These are phyloP conservation scores for Voacanga thouarsii DNA, from an alignment of 257 asterid species.

Conservation along the genomic window DNA sequence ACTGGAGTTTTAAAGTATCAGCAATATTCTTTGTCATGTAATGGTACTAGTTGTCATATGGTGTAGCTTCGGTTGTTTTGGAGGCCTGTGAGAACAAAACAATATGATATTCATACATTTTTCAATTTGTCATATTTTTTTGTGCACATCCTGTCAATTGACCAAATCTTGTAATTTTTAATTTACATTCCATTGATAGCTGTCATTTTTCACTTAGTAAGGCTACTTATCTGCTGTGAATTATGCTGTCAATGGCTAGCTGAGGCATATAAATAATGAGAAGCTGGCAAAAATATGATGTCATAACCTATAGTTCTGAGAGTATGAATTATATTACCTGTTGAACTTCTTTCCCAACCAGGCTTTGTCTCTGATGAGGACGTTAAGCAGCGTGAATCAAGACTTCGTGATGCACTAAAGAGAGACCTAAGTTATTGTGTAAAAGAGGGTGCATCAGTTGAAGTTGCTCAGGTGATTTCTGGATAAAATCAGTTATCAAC, in stretches of 20 bases:
- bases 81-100: not conserved
- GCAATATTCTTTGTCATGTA: not conserved
- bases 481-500: not conserved
- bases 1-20: not conserved
- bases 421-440: conserved; percentile 48
- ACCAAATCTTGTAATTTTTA: not conserved
- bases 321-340: not conserved
- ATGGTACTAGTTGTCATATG: not conserved
- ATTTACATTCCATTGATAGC: not conserved
- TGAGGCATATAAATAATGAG: not conserved
- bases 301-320: not conserved
- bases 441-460: conserved; percentile 52
- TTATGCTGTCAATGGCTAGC: not conserved
- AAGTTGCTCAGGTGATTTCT: conserved; percentile 74
- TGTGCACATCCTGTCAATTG: not conserved
- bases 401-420: conserved; percentile 44
- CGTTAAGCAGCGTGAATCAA: conserved; percentile 59
- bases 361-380: conserved; percentile 82
- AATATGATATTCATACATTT: not conserved
- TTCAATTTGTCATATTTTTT: not conserved
- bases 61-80: conserved; percentile 6
- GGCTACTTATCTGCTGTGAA: not conserved
- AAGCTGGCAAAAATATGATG: conserved; percentile 2
- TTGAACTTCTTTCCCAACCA: conserved; percentile 23
- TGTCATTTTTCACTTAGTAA: not conserved